phyloP scores from a whole-genome alignment of 1,284 basidiomycete species.

The Sphaerobolus stellatus region DNA sequence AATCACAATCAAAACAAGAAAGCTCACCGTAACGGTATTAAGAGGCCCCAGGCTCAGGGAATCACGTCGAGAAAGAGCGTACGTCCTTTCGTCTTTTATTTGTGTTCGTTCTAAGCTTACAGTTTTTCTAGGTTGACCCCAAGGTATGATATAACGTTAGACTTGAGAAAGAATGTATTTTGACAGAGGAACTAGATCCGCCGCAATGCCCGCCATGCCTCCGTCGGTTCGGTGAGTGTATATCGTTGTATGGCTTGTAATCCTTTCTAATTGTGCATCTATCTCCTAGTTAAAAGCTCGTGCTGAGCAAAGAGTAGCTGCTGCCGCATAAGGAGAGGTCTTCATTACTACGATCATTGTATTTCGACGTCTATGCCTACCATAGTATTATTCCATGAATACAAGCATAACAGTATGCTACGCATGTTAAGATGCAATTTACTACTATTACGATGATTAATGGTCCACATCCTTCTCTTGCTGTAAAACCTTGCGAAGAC shows the following conservation, averaged over 20 bases:
- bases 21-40: slow-evolving; percentile 98
- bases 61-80: slow-evolving; percentile 91
- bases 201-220: slow-evolving; percentile 79
- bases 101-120: slow-evolving; percentile 8
- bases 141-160: slow-evolving; percentile 55
- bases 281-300: slow-evolving; percentile 60
- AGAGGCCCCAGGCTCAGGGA: slow-evolving; percentile 72
- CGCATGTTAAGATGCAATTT: background rate
- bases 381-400: no score
- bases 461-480: slow-evolving; percentile 3
- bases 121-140: slow-evolving; percentile 65
- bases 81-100: slow-evolving; percentile 39
- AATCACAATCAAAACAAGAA: slow-evolving; percentile 95
- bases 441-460: background rate
- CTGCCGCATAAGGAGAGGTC: background rate
- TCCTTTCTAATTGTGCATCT: slow-evolving; percentile 16
- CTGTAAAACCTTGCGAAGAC: slow-evolving; percentile 14
- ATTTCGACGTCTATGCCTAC: no score
- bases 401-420: no score
- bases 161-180: slow-evolving; percentile 10
- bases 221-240: slow-evolving; percentile 77
- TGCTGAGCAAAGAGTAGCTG: slow-evolving; percentile 49
- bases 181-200: slow-evolving; percentile 61
- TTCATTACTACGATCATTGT: background rate
- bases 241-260: slow-evolving; percentile 7